Percentiles rank a stretch among this genome's conserved stretches.
Conservation (phyloP, 306 rosid genomes). For the Glycine latifolia region DNA sequence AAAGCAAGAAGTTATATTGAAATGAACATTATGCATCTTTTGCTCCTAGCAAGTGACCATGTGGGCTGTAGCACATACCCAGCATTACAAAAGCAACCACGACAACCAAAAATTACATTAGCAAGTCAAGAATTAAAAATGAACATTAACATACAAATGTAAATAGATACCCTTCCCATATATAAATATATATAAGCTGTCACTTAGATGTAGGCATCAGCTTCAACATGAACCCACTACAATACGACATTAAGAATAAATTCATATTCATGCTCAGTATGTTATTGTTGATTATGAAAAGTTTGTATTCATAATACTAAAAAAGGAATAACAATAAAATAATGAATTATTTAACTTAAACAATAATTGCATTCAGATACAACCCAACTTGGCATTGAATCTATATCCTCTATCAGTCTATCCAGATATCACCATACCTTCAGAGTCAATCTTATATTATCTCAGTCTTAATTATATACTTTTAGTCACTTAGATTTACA, state of each 20-base stretch:
- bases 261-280: background rate
- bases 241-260: background rate
- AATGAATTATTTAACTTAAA: background rate
- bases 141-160: background rate
- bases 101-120: constrained; percentile 29
- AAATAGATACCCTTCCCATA: no score
- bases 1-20: constrained; percentile 13
- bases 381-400: constrained; percentile 21
- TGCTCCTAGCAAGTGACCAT: background rate
- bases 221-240: background rate
- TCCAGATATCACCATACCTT: background rate
- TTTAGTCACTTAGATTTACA: constrained; percentile 13
- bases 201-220: no score
- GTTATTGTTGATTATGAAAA: constrained; percentile 29
- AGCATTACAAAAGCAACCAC: background rate
- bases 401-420: constrained; percentile 11
- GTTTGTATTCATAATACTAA: background rate
- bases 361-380: constrained; percentile 11
- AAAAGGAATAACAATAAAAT: background rate
- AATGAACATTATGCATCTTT: constrained; percentile 30
- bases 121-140: constrained; percentile 21
- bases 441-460: constrained; percentile 6
- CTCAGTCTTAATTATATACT: constrained; percentile 2
- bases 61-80: background rate
- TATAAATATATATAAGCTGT: no score